Percentiles rank a stretch among this genome's conserved stretches.
These are phyloP conservation scores for Candida germanica DNA, from an alignment of 805 yeast species.

Conservation along the genomic window DNA sequence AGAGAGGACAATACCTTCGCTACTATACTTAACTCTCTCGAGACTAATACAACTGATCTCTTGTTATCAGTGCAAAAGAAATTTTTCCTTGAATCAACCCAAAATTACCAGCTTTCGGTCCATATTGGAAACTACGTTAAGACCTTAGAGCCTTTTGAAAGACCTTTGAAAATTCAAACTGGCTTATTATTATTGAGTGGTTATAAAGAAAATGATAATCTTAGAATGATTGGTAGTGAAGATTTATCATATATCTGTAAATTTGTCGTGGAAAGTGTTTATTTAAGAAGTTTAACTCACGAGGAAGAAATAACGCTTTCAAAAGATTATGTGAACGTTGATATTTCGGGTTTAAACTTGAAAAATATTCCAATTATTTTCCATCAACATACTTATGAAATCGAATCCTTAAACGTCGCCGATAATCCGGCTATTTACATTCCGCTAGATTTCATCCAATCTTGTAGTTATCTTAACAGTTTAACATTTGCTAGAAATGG, in stretches of 20 bases:
- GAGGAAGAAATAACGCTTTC: conserved; percentile 67
- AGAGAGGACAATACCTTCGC: conserved; percentile 83
- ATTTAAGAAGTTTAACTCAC: conserved; percentile 57
- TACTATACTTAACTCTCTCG: conserved; percentile 74
- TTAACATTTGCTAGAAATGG: conserved; percentile 72
- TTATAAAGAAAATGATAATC: conserved; percentile 69
- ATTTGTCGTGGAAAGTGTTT: conserved; percentile 66
- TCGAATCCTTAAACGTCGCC: conserved; percentile 77
- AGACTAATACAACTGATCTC: conserved; percentile 73
- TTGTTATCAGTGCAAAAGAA: conserved; percentile 71
- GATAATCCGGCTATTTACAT: conserved; percentile 81
- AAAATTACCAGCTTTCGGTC: conserved; percentile 73
- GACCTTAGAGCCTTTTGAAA: conserved; percentile 66
- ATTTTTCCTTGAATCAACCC: conserved; percentile 65
- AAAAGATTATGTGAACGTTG: conserved; percentile 68
- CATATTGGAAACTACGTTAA: conserved; percentile 75
- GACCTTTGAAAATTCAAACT: conserved; percentile 74
- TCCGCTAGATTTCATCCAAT: conserved; percentile 82
- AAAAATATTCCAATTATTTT: conserved; percentile 83
- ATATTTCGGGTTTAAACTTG: conserved; percentile 67
- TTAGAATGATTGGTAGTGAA: conserved; percentile 76
- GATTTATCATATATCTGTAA: conserved; percentile 81
- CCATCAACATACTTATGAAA: conserved; percentile 76
- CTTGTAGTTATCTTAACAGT: conserved; percentile 66
- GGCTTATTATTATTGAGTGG: conserved; percentile 74